Percentiles rank a stretch among this genome's conserved stretches.
Conservation (phyloP, 495 filamentous ascomycete species). For the Alectoria sarmentosa region DNA sequence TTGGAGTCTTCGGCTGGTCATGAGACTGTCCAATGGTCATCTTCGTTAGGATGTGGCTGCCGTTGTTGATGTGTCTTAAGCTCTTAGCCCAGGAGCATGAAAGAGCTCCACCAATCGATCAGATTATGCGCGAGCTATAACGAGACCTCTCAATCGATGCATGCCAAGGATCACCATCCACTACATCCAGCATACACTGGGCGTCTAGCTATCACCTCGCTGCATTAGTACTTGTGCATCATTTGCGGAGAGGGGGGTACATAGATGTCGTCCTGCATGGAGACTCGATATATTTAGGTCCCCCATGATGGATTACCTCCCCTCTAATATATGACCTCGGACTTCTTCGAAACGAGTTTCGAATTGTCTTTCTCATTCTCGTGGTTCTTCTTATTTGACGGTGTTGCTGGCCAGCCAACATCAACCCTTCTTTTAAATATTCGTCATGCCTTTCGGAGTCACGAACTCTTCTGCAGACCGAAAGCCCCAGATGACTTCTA, state of each 20-base stretch:
- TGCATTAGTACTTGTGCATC: constrained; percentile 6
- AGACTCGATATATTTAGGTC: constrained; percentile 13
- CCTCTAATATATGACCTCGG: constrained; percentile 5
- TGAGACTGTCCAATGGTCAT: constrained; percentile 1
- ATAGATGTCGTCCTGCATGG: background rate
- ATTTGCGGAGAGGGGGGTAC: background rate
- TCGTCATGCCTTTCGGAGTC: constrained; percentile 10
- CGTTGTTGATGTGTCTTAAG: background rate
- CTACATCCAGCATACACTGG: background rate
- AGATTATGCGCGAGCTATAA: constrained; percentile 15
- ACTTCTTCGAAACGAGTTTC: background rate
- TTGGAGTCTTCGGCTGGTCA: background rate
- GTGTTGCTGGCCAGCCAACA: constrained; percentile 5
- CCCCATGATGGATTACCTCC: background rate
- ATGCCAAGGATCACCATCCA: background rate
- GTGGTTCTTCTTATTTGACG: constrained; percentile 6
- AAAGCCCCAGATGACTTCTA: constrained; percentile 15
- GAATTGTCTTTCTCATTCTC: background rate
- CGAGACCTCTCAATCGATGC: background rate
- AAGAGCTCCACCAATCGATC: constrained; percentile 16
- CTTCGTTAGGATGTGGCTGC: background rate
- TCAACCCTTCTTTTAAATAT: background rate
- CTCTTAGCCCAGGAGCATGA: constrained; percentile 10
- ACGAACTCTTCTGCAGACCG: background rate
- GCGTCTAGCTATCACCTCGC: constrained; percentile 9